Base-by-base conservation (phyloP, 352 stramenopile genomes). In the Phytophthora citrophthora region DNA sequence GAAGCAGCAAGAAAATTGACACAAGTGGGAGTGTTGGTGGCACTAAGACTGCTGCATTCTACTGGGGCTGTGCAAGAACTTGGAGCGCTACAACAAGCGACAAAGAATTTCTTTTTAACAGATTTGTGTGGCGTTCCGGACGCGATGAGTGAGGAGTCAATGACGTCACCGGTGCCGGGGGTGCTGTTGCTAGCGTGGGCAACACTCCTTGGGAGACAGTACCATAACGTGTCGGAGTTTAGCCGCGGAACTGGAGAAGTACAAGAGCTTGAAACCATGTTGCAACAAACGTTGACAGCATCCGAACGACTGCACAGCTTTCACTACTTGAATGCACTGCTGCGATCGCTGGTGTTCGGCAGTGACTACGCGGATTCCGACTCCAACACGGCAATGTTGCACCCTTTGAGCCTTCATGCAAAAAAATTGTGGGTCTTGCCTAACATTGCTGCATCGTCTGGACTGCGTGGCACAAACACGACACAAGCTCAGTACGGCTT, bases 151-250 rank as follows among this genome's bases (percentile, higher is more conserved):
- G 54, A 64, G 13, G 45, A 65, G 9, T 24, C 38, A 8, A 41
- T 59, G 10, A 18, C 55, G 26, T 86, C 55, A 43, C 70, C 57
- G 43, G 72, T 70, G 32, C 48, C 64, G 5, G 81, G 83, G 7
- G 69, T 88, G n/a, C 47, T 90, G 16, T 52, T 87, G 11, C 55
- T 92, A 5, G 72, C 76, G 4, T 90, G 76, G 79, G 75, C 79
- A 3, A 39, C 83, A 27, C 44, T 90, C 5, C 41, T 92, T 3
- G 79, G 77, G n/a, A 74, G 77, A 44, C 58, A 79, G 40, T 84
- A 79, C 36, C 58, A 48, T 51, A 61, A 54, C 34, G 10, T 61
- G 39, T 16, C 61, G 36, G 41, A 29, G 7, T 48, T 53, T n/a
- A 53, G 68, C 6, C 15, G 47, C 4, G 20, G 56, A 12, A 62